Conservation (phyloP, 225 moss, liverwort and hornwort genomes). For the Pleurozium schreberi region DNA sequence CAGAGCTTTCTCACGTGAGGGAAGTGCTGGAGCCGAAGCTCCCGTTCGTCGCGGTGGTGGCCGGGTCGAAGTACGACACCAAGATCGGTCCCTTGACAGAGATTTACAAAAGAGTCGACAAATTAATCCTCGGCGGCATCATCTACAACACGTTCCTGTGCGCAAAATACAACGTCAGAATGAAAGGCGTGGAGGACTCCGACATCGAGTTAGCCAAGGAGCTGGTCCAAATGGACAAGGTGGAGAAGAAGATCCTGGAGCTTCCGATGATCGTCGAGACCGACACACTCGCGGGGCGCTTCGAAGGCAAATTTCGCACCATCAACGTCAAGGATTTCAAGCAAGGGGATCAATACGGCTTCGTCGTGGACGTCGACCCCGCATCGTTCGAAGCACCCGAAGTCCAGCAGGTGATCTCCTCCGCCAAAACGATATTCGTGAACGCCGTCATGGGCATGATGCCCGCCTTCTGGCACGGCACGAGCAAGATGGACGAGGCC, state of each 20-base stretch:
- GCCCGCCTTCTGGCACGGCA: slow-evolving; percentile 82
- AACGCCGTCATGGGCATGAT: slow-evolving; percentile 91
- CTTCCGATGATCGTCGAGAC: slow-evolving; percentile 60
- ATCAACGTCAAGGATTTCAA: slow-evolving; percentile 51
- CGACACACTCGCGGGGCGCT: slow-evolving; percentile 55
- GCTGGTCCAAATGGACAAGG: slow-evolving; percentile 62
- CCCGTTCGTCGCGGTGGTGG: slow-evolving; percentile 74
- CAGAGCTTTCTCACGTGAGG: slow-evolving; percentile 67
- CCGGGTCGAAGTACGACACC: slow-evolving; percentile 91
- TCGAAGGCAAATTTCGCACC: slow-evolving; percentile 65
- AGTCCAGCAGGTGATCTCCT: slow-evolving; percentile 28
- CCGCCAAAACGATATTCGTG: slow-evolving; percentile 71
- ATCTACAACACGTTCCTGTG: slow-evolving; percentile 90
- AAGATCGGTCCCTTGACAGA: slow-evolving; percentile 78
- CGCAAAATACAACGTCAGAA: slow-evolving; percentile 71
- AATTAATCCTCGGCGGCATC: slow-evolving; percentile 65
- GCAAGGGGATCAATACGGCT: slow-evolving; percentile 53
- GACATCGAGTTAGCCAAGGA: slow-evolving; percentile 80
- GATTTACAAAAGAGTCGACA: slow-evolving; percentile 71
- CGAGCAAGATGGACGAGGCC: slow-evolving; percentile 81
- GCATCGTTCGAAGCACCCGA: slow-evolving; percentile 37
- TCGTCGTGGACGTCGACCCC: slow-evolving; percentile 70
- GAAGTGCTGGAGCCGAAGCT: slow-evolving; percentile 61
- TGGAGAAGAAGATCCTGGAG: slow-evolving; percentile 70
- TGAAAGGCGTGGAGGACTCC: slow-evolving; percentile 73